A percentile compares a stretch with the other conserved stretches of the same genome.
These are phyloP conservation scores for Ceratobasidium sp. DNA, from an alignment of 1,284 basidiomycete species.

Conservation along the genomic window DNA sequence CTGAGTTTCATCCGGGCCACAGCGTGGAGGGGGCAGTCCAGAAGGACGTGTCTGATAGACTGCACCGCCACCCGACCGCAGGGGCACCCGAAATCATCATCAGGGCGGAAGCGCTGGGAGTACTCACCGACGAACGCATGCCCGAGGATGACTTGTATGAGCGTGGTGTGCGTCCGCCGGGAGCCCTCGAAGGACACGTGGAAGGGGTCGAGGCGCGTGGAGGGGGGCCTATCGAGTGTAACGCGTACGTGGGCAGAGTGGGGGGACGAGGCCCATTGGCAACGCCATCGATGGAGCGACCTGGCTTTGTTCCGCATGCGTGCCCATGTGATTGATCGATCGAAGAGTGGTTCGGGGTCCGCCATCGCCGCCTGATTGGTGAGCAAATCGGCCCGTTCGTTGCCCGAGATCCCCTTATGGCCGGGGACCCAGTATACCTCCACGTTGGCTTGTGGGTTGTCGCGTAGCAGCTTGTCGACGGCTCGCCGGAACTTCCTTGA, in stretches of 20 bases:
- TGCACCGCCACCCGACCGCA: conserved; percentile 28
- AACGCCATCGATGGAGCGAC: neutral
- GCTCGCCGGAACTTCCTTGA: neutral
- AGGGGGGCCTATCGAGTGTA: neutral
- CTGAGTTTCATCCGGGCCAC: neutral
- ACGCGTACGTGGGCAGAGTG: neutral
- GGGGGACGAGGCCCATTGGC: neutral
- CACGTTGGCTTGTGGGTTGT: neutral
- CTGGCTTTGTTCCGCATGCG: neutral
- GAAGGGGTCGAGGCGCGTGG: neutral
- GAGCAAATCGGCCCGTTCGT: conserved; percentile 42
- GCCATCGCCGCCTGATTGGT: conserved; percentile 45
- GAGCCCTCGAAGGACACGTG: neutral
- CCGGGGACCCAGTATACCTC: conserved; percentile 46
- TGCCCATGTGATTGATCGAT: conserved; percentile 30
- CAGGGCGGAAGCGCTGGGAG: conserved; percentile 12
- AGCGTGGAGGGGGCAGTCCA: neutral
- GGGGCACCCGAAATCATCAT: conserved; percentile 22
- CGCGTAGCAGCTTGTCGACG: neutral
- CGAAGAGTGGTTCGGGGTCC: neutral
- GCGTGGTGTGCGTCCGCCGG: neutral
- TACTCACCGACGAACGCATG: conserved; percentile 20
- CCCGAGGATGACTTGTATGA: conserved; percentile 16
- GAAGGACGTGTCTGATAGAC: conserved; percentile 25
- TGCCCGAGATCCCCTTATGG: conserved; percentile 45